A percentile compares a stretch with the other conserved stretches of the same genome.
These are phyloP conservation scores for Trebouxia sp. DNA, from an alignment of 139 green algal genomes.

Conservation along the genomic window DNA sequence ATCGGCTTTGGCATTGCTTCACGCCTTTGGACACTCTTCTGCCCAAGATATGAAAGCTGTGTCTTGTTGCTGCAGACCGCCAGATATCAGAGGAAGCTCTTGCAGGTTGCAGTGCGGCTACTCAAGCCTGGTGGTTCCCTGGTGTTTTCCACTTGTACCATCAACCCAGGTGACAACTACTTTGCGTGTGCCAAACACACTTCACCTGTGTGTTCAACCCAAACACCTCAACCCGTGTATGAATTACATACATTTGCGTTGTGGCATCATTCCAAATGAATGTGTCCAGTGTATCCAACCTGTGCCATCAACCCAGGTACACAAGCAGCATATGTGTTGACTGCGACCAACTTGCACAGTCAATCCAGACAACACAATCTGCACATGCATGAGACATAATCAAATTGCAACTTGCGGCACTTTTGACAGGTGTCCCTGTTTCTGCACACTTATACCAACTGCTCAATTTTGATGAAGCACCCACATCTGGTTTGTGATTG, in stretches of 20 bases:
- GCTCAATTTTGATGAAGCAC: too few relatives aligned
- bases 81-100: slow-evolving; percentile 73
- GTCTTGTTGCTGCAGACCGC: slow-evolving; percentile 40
- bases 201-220: too few relatives aligned
- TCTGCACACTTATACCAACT: too few relatives aligned
- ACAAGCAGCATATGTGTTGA: too few relatives aligned
- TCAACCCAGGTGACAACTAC: slow-evolving; percentile 69
- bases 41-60: background rate
- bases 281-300: slow-evolving; percentile 94
- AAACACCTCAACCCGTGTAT: too few relatives aligned
- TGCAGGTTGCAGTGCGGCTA: slow-evolving; percentile 76
- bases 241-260: too few relatives aligned
- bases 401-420: background rate
- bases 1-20: too few relatives aligned
- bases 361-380: background rate
- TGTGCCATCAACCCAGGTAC: slow-evolving; percentile 70
- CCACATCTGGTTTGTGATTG: too few relatives aligned
- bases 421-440: too few relatives aligned
- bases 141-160: slow-evolving; percentile 90
- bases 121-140: slow-evolving; percentile 76
- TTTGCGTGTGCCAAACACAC: background rate
- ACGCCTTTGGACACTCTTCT: too few relatives aligned
- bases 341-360: too few relatives aligned
- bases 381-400: background rate
- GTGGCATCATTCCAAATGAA: too few relatives aligned